Evolutionary conservation across 495 filamentous ascomycete species (phyloP).

Genomic region (Chlorociboria aeruginascens): DNA sequence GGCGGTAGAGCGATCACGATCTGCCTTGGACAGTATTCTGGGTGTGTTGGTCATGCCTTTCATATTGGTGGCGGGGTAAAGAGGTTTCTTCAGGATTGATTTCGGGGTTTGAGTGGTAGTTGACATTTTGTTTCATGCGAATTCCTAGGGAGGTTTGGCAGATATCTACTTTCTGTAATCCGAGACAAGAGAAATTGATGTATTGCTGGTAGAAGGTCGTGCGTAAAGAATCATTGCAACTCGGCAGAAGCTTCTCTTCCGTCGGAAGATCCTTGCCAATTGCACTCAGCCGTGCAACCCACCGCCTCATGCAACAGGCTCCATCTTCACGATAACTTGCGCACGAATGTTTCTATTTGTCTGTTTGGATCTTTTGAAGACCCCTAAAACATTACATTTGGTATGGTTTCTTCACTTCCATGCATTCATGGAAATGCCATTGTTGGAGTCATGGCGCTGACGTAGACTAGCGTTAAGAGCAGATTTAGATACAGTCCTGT

Average conservation of each 20-base stretch:
- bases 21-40: conserved; percentile 20
- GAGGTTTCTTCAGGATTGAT: conserved; percentile 23
- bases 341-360: background rate
- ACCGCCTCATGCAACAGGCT: conserved; percentile 5
- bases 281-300: conserved; percentile 4
- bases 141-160: background rate
- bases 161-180: background rate
- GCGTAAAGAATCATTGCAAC: background rate
- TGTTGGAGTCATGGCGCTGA: conserved; percentile 12
- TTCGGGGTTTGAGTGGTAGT: conserved; percentile 9
- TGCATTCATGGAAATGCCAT: too few relatives aligned
- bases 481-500: conserved; percentile 14
- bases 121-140: conserved; percentile 9
- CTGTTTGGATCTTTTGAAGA: background rate
- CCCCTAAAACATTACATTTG: background rate
- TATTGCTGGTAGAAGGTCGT: background rate
- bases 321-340: background rate
- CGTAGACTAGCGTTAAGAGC: conserved; percentile 16
- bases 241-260: background rate
- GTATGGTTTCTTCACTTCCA: background rate
- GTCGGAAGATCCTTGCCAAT: conserved; percentile 1
- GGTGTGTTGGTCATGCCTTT: background rate
- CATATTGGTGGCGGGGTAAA: conserved; percentile 16
- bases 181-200: background rate
- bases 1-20: conserved; percentile 38